These are phyloP conservation scores for Acanthamoeba polyphaga DNA, from an alignment of 208 protist genomes.

Conservation along the genomic window DNA sequence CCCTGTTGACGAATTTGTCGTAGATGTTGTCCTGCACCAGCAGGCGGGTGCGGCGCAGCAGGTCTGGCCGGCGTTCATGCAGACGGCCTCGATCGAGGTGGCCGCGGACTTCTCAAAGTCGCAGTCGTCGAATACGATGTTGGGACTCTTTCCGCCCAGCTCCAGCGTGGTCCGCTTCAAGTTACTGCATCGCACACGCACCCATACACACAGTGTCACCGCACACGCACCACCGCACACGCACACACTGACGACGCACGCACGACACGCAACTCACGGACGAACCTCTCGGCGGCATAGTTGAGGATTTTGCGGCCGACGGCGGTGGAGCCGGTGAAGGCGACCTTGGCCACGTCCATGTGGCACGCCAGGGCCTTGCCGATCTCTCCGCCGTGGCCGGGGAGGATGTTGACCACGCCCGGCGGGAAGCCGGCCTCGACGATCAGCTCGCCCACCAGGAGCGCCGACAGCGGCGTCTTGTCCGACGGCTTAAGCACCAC, in stretches of 20 bases:
- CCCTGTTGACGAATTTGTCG: slow-evolving; percentile 53
- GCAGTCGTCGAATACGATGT: slow-evolving; percentile 93
- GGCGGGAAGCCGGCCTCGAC: slow-evolving; percentile 80
- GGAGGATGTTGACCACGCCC: slow-evolving; percentile 82
- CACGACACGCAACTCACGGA: too few species aligned
- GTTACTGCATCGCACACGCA: not conserved
- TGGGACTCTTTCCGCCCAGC: slow-evolving; percentile 95
- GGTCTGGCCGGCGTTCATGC: slow-evolving; percentile 95
- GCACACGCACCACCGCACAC: too few species aligned
- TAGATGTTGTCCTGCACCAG: slow-evolving; percentile 64
- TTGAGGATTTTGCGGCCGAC: slow-evolving; percentile 72
- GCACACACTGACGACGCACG: not conserved
- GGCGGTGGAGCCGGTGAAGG: slow-evolving; percentile 81
- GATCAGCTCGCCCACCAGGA: slow-evolving; percentile 72
- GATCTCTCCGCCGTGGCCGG: slow-evolving; percentile 69
- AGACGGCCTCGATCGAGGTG: slow-evolving; percentile 91
- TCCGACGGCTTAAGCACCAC: slow-evolving; percentile 78
- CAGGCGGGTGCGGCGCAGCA: slow-evolving; percentile 92
- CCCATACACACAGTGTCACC: not conserved
- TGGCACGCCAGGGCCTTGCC: slow-evolving; percentile 42
- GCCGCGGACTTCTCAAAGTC: slow-evolving; percentile 93
- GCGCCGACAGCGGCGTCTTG: slow-evolving; percentile 79
- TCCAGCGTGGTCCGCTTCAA: slow-evolving; percentile 94
- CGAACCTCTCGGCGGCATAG: slow-evolving; percentile 36
- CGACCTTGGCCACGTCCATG: slow-evolving; percentile 81